Evolutionary conservation across 1,284 basidiomycete genomes (phyloP).

Genomic region (Somion occarium): DNA sequence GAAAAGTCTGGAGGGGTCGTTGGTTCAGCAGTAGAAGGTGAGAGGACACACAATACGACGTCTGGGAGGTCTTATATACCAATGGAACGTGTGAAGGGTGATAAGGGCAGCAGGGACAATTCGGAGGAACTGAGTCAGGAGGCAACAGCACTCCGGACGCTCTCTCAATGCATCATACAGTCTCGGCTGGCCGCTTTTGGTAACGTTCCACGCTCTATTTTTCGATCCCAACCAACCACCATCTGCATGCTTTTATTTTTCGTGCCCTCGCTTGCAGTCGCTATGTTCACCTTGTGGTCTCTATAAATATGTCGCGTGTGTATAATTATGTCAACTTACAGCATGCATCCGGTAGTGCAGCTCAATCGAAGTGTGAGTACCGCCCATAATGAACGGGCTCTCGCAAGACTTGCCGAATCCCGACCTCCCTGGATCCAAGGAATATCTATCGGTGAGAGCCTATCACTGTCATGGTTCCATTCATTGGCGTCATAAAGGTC

Average conservation of each 20-base stretch:
- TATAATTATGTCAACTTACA: too few relatives aligned
- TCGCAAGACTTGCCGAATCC: background rate
- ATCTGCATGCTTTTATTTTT: background rate
- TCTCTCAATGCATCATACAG: background rate
- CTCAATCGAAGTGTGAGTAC: too few relatives aligned
- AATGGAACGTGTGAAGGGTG: slow-evolving; percentile 5
- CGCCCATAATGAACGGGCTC: background rate
- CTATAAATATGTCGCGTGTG: too few relatives aligned
- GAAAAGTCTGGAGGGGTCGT: background rate
- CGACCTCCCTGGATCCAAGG: background rate
- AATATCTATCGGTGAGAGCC: background rate
- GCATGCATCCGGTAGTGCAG: too few relatives aligned
- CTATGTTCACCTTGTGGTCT: too few relatives aligned
- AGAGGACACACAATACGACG: background rate
- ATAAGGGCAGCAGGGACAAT: slow-evolving; percentile 2
- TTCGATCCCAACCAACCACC: background rate
- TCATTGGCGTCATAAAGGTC: too few relatives aligned
- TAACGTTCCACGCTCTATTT: background rate
- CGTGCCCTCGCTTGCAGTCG: background rate
- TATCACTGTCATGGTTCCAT: background rate
- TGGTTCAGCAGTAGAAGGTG: background rate
- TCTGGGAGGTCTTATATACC: slow-evolving; percentile 1
- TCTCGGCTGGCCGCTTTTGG: slow-evolving; percentile 5
- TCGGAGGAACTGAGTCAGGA: slow-evolving; percentile 6
- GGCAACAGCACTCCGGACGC: background rate